phyloP scores from a whole-genome alignment of 2,329 filamentous ascomycete species.

The Colletotrichum gloeosporioides region DNA sequence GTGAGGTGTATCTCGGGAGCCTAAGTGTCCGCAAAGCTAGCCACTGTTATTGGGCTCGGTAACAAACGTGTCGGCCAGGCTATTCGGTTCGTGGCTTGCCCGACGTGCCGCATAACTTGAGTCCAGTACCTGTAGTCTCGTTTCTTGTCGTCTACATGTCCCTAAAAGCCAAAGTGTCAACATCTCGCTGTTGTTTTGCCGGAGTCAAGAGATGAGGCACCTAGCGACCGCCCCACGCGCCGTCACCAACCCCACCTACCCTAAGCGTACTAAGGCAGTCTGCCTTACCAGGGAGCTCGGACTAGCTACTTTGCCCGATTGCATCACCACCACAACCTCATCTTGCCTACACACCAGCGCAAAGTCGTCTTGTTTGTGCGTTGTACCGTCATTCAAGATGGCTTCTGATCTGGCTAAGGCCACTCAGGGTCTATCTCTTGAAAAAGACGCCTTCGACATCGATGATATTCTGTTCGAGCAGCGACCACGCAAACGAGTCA shows the following conservation, averaged over 20 bases:
- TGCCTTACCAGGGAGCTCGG: not conserved
- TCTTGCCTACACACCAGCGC: not conserved
- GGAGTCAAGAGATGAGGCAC: not conserved
- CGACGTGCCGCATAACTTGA: not conserved
- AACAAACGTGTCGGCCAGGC: not conserved
- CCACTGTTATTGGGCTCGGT: not conserved
- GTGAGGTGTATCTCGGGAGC: not conserved
- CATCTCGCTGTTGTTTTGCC: not conserved
- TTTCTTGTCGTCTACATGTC: not conserved
- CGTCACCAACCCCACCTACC: not conserved
- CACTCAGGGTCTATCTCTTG: conserved; percentile 16
- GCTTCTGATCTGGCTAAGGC: conserved; percentile 16
- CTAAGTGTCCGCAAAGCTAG: not conserved
- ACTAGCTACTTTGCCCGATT: not conserved
- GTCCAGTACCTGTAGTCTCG: not conserved
- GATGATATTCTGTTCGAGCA: conserved; percentile 62
- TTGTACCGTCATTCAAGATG: conserved; percentile 6
- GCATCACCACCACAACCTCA: not conserved
- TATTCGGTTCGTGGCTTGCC: not conserved
- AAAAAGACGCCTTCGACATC: conserved; percentile 38
- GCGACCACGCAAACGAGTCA: conserved; percentile 46
- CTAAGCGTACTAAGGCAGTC: not conserved
- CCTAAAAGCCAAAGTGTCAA: not conserved
- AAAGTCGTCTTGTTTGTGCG: not conserved
- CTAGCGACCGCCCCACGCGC: not conserved